Base-by-base conservation (phyloP, 2,329 filamentous ascomycete species). In the Coniochaeta sp. region DNA sequence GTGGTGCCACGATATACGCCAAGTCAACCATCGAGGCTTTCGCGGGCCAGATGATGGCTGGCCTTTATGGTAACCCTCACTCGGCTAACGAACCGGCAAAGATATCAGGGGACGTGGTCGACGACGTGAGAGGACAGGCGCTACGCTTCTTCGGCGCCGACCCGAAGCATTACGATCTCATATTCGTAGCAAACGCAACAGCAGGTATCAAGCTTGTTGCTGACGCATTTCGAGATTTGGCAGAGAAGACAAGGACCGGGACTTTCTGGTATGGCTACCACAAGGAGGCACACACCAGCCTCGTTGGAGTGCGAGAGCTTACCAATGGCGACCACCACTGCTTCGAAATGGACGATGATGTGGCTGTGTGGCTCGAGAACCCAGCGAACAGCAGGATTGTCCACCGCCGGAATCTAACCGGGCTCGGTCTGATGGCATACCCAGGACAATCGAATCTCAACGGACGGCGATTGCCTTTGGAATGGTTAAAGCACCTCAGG, bases 381-480 rank as follows among this genome's bases (percentile, higher is more conserved):
- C 60, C 64, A 6, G 64, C 65, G n/a, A 66, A 24, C 14, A 24
- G 19, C 16, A 31, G 26, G 22, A 26, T 43, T 44, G 19, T 58
- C 56, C 17, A 58, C 22, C 56, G 56, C 16, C 56, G 56, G 56
- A 40, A 58, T 33, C 19, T 44, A 4, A 44, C 56, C 17, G 56
- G 70, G 9, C 69, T 77, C 11, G 75, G 76, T 1, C 68, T 83
- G 3, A 86, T 90, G 64, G 85, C 85, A 22, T 89, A 86, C 68
- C 86, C 87, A 3, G 87, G 83, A 0, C 87, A 90, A 69, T 89
- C 86, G 31, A 89, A 90, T 67, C 85, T 90, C 78, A 87, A 84
- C 50, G 87, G 87, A 8, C 77, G 83, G 22, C 78, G 86, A 61
- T 72, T 89, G 47, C 85, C 87, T 4, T 71, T 84, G 31, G 70